Evolutionary conservation across 202 grass and related monocot genomes (phyloP), one percentile per base, ranked within the genome.

Genomic region (Dendrocalamus latiflorus): DNA sequence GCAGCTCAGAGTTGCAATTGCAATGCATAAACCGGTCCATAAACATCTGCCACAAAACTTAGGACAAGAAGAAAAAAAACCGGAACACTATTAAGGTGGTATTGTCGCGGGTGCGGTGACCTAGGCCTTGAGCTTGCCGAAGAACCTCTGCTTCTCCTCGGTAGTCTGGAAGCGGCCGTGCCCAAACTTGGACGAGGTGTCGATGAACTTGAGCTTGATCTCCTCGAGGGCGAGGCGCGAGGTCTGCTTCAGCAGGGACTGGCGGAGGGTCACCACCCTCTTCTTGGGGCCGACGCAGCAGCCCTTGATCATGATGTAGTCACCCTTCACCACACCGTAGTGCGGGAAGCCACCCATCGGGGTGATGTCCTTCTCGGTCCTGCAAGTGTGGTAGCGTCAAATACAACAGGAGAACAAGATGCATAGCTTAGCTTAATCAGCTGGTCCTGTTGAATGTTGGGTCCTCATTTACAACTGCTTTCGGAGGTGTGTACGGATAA

Each of bases 101-200:
- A 26, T 48, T 38, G 6, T 3, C 6, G 12, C 62, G 33, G n/a
- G n/a, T n/a, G n/a, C n/a, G n/a, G 48, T 79, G 74, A 56, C 72
- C 83, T 77, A 94, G 62, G 84, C 84, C 86, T 97, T 97, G 48
- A 86, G 30, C 79, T 71, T 82, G 65, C 94, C 91, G 8, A 78
- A 97, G 81, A 89, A 93, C 82, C 72, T 94, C 88, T 94, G 88
- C 83, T 97, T 97, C 90, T 94, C 94, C 0, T 94, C 76, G 0
- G 94, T 97, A 13, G 94, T 94, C 88, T 97, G 94, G 91, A 97
- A 97, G 47, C 94, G 94, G 1, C 94, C 91, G 1, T 97, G 94
- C 22, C 94, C 91, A 3, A 97, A 97, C 85, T 97, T 97, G 73
- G 94, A 97, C 9, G 94, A 97, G 74, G 94, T 94, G 77, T 97